phyloP scores from a whole-genome alignment of 345 rosid genomes.

The Viola odorata region DNA sequence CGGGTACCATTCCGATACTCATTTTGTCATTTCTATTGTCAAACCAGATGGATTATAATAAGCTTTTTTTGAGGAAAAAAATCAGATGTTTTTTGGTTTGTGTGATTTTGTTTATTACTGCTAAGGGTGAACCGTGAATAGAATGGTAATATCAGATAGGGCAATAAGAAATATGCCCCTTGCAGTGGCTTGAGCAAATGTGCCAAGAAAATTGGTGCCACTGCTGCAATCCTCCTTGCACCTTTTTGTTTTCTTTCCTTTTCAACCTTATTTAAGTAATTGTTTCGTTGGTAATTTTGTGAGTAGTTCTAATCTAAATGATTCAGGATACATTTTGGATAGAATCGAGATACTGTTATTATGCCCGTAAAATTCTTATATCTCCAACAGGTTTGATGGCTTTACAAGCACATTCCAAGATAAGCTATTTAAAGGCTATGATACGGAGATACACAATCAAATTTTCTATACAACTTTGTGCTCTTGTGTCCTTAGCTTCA shows the following conservation, averaged over 20 bases:
- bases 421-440: slow-evolving; percentile 83
- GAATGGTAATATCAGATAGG: background rate
- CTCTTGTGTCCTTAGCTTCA: slow-evolving; percentile 77
- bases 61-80: background rate
- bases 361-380: slow-evolving; percentile 11
- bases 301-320: background rate
- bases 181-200: no score
- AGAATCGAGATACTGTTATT: background rate
- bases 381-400: slow-evolving; percentile 74
- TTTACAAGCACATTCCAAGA: slow-evolving; percentile 99
- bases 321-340: background rate
- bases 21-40: background rate
- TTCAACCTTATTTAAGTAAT: background rate
- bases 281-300: background rate
- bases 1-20: slow-evolving; percentile 47
- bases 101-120: background rate
- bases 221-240: no score
- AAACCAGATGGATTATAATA: background rate
- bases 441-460: slow-evolving; percentile 96
- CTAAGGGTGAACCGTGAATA: background rate
- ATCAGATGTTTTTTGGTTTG: background rate
- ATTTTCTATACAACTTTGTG: slow-evolving; percentile 90
- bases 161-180: no score
- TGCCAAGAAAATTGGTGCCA: no score
- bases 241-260: background rate